These are phyloP conservation scores for Papiliotrema flavescens DNA, from an alignment of 1,284 basidiomycete genomes.

Conservation along the genomic window DNA sequence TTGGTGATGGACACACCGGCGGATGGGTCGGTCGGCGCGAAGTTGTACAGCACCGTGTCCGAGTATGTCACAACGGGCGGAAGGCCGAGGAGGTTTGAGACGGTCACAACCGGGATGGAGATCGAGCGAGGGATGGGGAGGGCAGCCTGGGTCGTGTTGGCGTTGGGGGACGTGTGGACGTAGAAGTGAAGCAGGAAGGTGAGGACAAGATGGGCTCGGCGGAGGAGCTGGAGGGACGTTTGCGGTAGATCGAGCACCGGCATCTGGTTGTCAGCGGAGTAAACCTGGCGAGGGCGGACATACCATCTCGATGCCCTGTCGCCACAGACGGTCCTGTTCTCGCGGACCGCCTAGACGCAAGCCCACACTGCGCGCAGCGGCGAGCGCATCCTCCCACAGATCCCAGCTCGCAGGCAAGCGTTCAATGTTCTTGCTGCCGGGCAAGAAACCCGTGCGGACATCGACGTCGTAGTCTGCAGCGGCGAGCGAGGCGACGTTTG, in stretches of 20 bases:
- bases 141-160: constrained; percentile 23
- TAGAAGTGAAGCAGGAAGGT: constrained; percentile 85
- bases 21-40: constrained; percentile 56
- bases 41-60: constrained; percentile 92
- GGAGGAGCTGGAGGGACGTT: constrained; percentile 62
- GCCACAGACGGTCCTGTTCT: constrained; percentile 60
- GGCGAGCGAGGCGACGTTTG: constrained; percentile 78
- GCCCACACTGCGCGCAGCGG: constrained; percentile 52
- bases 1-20: constrained; percentile 55
- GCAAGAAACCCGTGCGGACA: constrained; percentile 87
- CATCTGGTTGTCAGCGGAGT: constrained; percentile 54
- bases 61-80: constrained; percentile 91
- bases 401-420: constrained; percentile 64
- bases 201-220: constrained; percentile 80
- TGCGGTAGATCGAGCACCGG: constrained; percentile 59
- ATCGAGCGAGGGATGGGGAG: constrained; percentile 63
- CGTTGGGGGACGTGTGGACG: constrained; percentile 59
- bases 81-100: constrained; percentile 71
- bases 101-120: constrained; percentile 72
- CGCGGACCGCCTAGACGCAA: constrained; percentile 57
- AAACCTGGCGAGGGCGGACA: constrained; percentile 24
- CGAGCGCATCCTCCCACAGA: constrained; percentile 62
- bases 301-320: constrained; percentile 59
- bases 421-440: constrained; percentile 67
- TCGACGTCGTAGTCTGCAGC: constrained; percentile 95